Percentiles rank a stretch among this genome's conserved stretches.
Conservation (phyloP, 352 stramenopile species). For the Phytophthora boehmeriae region DNA sequence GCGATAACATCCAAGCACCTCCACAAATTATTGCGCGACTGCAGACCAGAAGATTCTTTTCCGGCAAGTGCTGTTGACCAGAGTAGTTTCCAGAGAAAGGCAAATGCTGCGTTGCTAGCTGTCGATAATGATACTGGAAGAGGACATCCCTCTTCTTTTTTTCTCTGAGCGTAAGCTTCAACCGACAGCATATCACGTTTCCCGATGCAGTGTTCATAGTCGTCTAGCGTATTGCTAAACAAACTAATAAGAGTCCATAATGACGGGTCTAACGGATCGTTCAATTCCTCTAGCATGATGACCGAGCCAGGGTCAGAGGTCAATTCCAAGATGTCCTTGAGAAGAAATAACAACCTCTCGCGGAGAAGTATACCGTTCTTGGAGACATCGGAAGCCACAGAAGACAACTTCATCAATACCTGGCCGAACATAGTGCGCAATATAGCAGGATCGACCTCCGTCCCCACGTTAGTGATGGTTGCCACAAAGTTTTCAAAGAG, state of each 20-base stretch:
- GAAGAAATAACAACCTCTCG: conserved; percentile 37
- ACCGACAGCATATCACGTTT: conserved; percentile 17
- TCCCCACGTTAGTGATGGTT: not conserved
- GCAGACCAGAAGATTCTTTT: conserved; percentile 1
- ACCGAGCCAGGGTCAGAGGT: conserved; percentile 15
- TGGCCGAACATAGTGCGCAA: conserved; percentile 20
- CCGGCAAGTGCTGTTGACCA: conserved; percentile 24
- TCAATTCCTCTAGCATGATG: conserved; percentile 8
- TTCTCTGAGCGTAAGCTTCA: conserved; percentile 13
- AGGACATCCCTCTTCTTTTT: not conserved
- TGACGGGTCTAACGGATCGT: conserved; percentile 4
- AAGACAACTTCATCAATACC: conserved; percentile 3
- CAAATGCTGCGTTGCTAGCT: conserved; percentile 17
- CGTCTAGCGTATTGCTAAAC: conserved; percentile 14
- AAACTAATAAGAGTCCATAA: conserved; percentile 29
- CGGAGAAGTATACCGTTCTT: conserved; percentile 12
- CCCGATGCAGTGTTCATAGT: conserved; percentile 13
- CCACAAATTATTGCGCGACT: conserved; percentile 22
- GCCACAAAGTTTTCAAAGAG: conserved; percentile 21
- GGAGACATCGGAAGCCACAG: not conserved
- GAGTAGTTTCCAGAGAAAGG: conserved; percentile 42
- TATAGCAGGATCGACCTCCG: not conserved
- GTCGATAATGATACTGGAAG: conserved; percentile 5
- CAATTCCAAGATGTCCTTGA: conserved; percentile 37
- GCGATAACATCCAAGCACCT: conserved; percentile 27